A percentile compares a stretch with the other conserved stretches of the same genome.
Evolutionary conservation across 2,329 filamentous ascomycete genomes (phyloP).

Genomic region (Diaporthe citriasiana): DNA sequence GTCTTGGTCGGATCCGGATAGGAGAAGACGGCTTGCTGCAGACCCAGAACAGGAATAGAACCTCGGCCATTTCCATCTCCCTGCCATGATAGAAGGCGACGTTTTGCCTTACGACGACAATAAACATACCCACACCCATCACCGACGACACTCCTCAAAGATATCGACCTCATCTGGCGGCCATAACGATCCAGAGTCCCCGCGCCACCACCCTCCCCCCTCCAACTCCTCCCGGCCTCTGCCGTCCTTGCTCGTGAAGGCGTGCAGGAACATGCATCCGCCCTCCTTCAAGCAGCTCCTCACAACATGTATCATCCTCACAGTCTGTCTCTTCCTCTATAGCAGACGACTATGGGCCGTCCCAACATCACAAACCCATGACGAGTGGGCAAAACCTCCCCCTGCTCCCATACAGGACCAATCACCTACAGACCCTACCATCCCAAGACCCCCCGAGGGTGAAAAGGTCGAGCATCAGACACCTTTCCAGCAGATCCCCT

Average conservation of each 20-base stretch:
- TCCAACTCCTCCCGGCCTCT: slow-evolving; percentile 21
- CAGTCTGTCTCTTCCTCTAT: slow-evolving; percentile 42
- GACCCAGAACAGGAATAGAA: too few relatives aligned
- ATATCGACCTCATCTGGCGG: slow-evolving; percentile 18
- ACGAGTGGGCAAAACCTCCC: slow-evolving; percentile 40
- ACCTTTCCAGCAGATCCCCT: slow-evolving; percentile 40
- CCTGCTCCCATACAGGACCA: slow-evolving; percentile 23
- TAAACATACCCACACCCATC: slow-evolving; percentile 20
- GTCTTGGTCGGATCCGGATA: not conserved
- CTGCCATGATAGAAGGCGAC: slow-evolving; percentile 33
- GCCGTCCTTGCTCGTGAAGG: slow-evolving; percentile 34
- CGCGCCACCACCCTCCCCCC: not conserved
- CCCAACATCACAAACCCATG: slow-evolving; percentile 28
- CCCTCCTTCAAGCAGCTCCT: slow-evolving; percentile 42
- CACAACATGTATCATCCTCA: slow-evolving; percentile 39
- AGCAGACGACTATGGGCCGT: slow-evolving; percentile 41
- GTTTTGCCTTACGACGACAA: slow-evolving; percentile 14
- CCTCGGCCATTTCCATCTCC: not conserved
- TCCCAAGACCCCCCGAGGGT: slow-evolving; percentile 14
- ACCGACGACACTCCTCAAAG: slow-evolving; percentile 24
- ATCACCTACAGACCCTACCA: not conserved
- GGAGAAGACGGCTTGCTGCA: slow-evolving; percentile 17
- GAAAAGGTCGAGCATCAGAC: slow-evolving; percentile 36
- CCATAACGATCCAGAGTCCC: slow-evolving; percentile 13
- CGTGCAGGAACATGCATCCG: slow-evolving; percentile 41